Base-by-base conservation (phyloP, 805 yeast species). In the Metschnikowia corniflorae region DNA sequence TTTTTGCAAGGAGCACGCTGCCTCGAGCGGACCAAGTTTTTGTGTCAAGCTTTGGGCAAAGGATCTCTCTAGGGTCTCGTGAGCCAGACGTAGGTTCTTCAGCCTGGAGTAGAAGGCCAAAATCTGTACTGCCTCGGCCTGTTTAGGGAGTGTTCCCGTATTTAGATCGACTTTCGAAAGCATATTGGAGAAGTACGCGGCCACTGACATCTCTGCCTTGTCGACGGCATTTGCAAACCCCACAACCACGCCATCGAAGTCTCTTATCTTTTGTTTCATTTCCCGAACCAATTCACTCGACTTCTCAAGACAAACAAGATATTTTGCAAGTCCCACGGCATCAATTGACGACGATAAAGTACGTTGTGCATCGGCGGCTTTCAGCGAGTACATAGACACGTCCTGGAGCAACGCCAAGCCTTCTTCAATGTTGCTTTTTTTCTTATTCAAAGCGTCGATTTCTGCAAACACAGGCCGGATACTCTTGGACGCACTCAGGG, bases 391-490 rank as follows among this genome's bases (percentile, higher is more conserved):
- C 16, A 54, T 76, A 65, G 58, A 73, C 40, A 57, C 82, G 65
- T 61, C 80, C 63, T 44, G 70, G 63, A 47, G 72, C 58, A 36
- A 73, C 65, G 16, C 71, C 65, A 78, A 55, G 3, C 81, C 75
- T 20, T 71, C 68, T 32, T 77, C 80, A 31, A 81, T 73, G 45
- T 80, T 81, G 26, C 62, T 56, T 48, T 78, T 80, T 44, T 77
- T 71, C 1, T 68, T 57, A 25, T 75, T 76, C 39, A 82, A 57
- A 37, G 68, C 64, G 45, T 76, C 77, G 33, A 84, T 82, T 39
- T 78, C 77, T 6, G 72, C 69, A 26, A 84, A 69, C 30, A 86
- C 76, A 1, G 97, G 96, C 33, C 77, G 74, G 49, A 91, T 77
- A 16, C 84, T 71, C 20, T 62, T 59, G 40, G 79, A 77, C 1